These are phyloP conservation scores for Leishmania turanica DNA, from an alignment of 208 protist species.

Conservation along the genomic window DNA sequence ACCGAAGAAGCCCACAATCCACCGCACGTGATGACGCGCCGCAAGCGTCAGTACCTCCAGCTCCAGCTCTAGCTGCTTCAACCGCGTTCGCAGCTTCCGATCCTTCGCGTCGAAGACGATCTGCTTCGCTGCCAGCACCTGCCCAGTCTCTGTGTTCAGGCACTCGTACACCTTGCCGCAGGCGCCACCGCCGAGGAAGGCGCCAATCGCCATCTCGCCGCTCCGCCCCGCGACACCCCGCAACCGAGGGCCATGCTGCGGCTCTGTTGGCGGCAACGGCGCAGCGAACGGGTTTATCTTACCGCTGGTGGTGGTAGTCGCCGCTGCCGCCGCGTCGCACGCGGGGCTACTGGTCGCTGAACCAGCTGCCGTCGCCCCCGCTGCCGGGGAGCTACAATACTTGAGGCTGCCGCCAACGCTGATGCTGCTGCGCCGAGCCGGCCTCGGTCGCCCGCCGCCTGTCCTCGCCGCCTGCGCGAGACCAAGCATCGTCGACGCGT, in stretches of 20 bases:
- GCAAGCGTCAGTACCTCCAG: constrained; percentile 85
- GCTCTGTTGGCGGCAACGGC: constrained; percentile 53
- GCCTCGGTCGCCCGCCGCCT: background rate
- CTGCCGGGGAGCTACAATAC: background rate
- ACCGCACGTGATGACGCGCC: constrained; percentile 59
- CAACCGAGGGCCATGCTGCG: constrained; percentile 47
- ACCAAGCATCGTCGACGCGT: background rate
- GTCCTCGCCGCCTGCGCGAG: background rate
- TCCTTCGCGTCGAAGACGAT: constrained; percentile 90
- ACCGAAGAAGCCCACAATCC: constrained; percentile 88
- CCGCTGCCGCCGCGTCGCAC: background rate
- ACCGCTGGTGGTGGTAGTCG: background rate
- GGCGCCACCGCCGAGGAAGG: constrained; percentile 83
- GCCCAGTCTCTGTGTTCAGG: constrained; percentile 80
- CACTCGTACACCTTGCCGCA: constrained; percentile 91
- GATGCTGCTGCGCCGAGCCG: background rate
- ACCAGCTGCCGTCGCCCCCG: constrained; percentile 2
- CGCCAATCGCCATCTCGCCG: constrained; percentile 77
- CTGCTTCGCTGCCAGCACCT: constrained; percentile 84
- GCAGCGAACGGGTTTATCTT: constrained; percentile 32
- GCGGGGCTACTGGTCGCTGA: background rate
- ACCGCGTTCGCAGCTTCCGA: constrained; percentile 55
- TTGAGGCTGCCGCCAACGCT: background rate
- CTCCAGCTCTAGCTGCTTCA: constrained; percentile 80
- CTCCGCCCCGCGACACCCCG: constrained; percentile 54